phyloP scores from a whole-genome alignment of 2,329 filamentous ascomycete species.

The Alternaria rosae region DNA sequence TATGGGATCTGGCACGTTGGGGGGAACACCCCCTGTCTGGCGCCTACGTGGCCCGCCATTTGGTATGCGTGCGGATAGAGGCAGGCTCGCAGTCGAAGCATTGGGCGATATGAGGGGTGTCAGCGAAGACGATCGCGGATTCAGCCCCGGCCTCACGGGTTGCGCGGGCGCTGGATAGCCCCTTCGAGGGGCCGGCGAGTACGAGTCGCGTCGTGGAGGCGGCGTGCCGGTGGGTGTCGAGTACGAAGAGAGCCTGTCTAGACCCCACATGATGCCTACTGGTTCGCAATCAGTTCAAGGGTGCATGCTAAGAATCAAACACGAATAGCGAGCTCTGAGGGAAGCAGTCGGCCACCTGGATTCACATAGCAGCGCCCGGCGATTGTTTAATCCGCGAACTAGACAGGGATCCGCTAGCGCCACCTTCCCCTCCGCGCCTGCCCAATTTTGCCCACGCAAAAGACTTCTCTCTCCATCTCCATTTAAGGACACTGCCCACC shows the following conservation, averaged over 20 bases:
- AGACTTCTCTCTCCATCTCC: slow-evolving; percentile 43
- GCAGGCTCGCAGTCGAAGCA: slow-evolving; percentile 78
- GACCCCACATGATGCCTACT: slow-evolving; percentile 71
- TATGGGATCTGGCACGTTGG: slow-evolving; percentile 71
- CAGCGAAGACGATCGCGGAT: slow-evolving; percentile 77
- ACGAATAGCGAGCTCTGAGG: background rate
- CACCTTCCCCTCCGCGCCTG: slow-evolving; percentile 35
- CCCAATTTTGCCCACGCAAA: slow-evolving; percentile 22
- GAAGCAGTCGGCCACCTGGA: background rate
- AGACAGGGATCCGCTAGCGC: slow-evolving; percentile 35
- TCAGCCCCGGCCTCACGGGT: slow-evolving; percentile 71
- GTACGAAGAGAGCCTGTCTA: slow-evolving; percentile 82
- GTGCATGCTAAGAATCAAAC: background rate
- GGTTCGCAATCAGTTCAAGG: background rate
- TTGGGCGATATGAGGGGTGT: slow-evolving; percentile 72
- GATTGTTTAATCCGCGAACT: slow-evolving; percentile 33
- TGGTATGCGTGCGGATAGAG: slow-evolving; percentile 67
- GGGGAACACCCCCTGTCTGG: slow-evolving; percentile 57
- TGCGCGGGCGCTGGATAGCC: slow-evolving; percentile 73
- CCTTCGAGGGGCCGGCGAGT: slow-evolving; percentile 76
- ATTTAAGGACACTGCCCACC: slow-evolving; percentile 36
- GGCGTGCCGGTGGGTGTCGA: slow-evolving; percentile 70
- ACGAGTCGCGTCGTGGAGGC: slow-evolving; percentile 69
- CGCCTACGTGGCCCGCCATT: slow-evolving; percentile 76
- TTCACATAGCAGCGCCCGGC: slow-evolving; percentile 1